phyloP scores from a whole-genome alignment of 2,329 filamentous ascomycete species.

The Macrophomina phaseolina region DNA sequence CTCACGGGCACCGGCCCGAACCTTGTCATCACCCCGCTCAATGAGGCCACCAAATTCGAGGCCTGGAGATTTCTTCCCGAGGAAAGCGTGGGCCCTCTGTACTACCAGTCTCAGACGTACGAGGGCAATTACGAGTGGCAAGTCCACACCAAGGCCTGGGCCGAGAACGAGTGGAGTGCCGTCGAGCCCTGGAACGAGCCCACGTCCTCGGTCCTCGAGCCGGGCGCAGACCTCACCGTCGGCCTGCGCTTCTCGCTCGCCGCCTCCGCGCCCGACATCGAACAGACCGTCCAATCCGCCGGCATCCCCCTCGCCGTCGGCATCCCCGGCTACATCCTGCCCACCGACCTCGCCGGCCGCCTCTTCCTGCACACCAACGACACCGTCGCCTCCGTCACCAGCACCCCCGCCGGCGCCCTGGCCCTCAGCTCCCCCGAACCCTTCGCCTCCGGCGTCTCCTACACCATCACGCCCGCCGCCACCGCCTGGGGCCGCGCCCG shows the following conservation, averaged over 20 bases:
- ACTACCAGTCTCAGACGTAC: slow-evolving; percentile 61
- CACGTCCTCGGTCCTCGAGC: slow-evolving; percentile 52
- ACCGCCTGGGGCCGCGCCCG: slow-evolving; percentile 58
- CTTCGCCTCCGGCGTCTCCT: slow-evolving; percentile 38
- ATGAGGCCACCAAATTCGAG: slow-evolving; percentile 57
- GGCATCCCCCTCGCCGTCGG: slow-evolving; percentile 58
- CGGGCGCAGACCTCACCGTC: slow-evolving; percentile 55
- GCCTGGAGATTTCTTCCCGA: slow-evolving; percentile 62
- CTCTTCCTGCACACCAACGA: slow-evolving; percentile 54
- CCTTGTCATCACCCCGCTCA: slow-evolving; percentile 61
- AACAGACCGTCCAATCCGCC: slow-evolving; percentile 51
- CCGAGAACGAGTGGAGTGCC: slow-evolving; percentile 61
- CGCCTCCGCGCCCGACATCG: slow-evolving; percentile 53
- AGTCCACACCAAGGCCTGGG: slow-evolving; percentile 59
- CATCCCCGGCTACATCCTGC: slow-evolving; percentile 62
- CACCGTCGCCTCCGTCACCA: slow-evolving; percentile 48
- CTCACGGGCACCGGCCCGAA: slow-evolving; percentile 59
- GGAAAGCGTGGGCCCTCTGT: slow-evolving; percentile 40
- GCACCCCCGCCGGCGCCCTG: slow-evolving; percentile 47
- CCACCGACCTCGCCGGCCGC: slow-evolving; percentile 52
- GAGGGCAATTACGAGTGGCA: slow-evolving; percentile 69
- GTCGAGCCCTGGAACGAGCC: slow-evolving; percentile 62
- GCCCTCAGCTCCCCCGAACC: slow-evolving; percentile 36
- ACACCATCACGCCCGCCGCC: slow-evolving; percentile 51
- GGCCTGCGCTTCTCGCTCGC: slow-evolving; percentile 60